A percentile compares a stretch with the other conserved stretches of the same genome.
Evolutionary conservation across 208 protist genomes (phyloP).

Genomic region (Trypanosoma avium): DNA sequence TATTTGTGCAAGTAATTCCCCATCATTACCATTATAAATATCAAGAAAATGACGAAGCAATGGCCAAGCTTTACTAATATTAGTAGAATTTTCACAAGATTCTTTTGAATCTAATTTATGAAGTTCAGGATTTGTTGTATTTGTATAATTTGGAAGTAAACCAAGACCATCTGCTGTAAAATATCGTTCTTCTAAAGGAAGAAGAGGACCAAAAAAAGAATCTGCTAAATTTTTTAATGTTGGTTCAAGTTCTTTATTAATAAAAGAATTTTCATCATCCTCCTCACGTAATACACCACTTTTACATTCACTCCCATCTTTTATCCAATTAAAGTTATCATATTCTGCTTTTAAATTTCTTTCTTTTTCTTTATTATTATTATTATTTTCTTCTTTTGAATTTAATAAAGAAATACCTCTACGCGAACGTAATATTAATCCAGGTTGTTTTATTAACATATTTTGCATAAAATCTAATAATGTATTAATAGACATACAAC

Average conservation of each 20-base stretch:
- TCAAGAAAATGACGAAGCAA: constrained; percentile 55
- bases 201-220: constrained; percentile 25
- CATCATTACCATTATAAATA: constrained; percentile 30
- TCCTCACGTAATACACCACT: not conserved
- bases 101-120: constrained; percentile 20
- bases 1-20: constrained; percentile 47
- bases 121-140: constrained; percentile 1
- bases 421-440: constrained; percentile 6
- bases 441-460: constrained; percentile 23
- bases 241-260: not conserved
- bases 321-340: not conserved
- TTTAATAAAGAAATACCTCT: not conserved
- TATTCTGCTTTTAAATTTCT: not conserved
- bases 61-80: constrained; percentile 23
- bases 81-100: constrained; percentile 30
- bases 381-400: not conserved
- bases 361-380: not conserved
- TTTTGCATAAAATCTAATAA: constrained; percentile 48
- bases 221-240: constrained; percentile 23
- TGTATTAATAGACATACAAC: constrained; percentile 45
- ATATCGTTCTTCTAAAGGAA: constrained; percentile 18
- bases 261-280: not conserved
- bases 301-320: not conserved
- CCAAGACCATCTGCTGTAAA: constrained; percentile 57
- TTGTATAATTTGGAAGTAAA: constrained; percentile 48